phyloP scores from a whole-genome alignment of 2,329 filamentous ascomycete genomes.

The Thelonectria rubi region DNA sequence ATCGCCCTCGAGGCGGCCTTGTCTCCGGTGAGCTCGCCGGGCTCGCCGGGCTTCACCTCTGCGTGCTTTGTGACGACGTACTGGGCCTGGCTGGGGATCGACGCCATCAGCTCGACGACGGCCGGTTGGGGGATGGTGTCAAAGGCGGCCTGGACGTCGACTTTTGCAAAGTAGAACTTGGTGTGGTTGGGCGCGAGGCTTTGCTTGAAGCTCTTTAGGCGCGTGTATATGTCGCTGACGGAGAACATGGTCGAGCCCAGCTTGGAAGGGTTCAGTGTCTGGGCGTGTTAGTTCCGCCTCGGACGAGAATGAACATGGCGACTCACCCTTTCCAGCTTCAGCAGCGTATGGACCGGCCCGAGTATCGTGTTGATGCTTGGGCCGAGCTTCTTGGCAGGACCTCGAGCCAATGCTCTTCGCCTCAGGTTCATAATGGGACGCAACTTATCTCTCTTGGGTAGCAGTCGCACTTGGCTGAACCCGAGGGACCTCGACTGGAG shows the following conservation, averaged over 20 bases:
- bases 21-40: conserved; percentile 31
- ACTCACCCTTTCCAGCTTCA: conserved; percentile 80
- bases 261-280: conserved; percentile 60
- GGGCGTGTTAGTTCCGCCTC: conserved; percentile 23
- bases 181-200: conserved; percentile 50
- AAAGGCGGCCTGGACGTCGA: conserved; percentile 92
- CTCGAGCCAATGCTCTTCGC: conserved; percentile 63
- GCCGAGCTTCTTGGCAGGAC: conserved; percentile 70
- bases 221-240: conserved; percentile 79
- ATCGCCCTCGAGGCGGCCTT: conserved; percentile 49
- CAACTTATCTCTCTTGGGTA: conserved; percentile 81
- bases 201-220: conserved; percentile 74
- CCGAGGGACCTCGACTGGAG: conserved; percentile 73
- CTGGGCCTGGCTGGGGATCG: conserved; percentile 61
- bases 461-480: conserved; percentile 79
- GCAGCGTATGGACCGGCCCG: conserved; percentile 76
- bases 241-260: conserved; percentile 87
- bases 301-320: background rate
- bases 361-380: conserved; percentile 62
- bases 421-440: conserved; percentile 89
- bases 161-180: conserved; percentile 85
- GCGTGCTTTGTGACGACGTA: conserved; percentile 81
- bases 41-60: conserved; percentile 67
- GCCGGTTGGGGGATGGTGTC: conserved; percentile 90
- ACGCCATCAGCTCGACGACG: conserved; percentile 72